Percentiles rank a stretch among this genome's conserved stretches.
Evolutionary conservation across 2,329 filamentous ascomycete genomes (phyloP).

Genomic region (Dactylella cylindrospora): DNA sequence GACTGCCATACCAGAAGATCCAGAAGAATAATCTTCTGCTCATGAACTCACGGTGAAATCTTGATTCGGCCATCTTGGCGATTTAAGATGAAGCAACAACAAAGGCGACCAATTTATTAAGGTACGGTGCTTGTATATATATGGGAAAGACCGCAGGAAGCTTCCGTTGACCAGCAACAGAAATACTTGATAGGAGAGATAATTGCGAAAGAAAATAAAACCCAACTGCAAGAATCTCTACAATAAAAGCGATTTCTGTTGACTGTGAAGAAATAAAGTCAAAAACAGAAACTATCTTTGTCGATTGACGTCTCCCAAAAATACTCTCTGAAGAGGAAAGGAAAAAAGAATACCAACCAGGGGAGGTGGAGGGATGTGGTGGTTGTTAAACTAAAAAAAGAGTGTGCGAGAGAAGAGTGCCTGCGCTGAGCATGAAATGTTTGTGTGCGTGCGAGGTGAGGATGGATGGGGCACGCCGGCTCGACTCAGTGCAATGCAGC

Average conservation of each 20-base stretch:
- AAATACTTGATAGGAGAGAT: slow-evolving; percentile 25
- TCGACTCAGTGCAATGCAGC: too few species aligned
- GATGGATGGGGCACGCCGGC: too few species aligned
- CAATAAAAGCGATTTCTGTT: slow-evolving; percentile 24
- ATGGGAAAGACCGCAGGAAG: slow-evolving; percentile 5
- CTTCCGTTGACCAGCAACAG: slow-evolving; percentile 49
- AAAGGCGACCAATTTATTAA: slow-evolving; percentile 11
- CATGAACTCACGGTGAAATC: slow-evolving; percentile 66
- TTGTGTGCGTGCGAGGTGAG: too few species aligned
- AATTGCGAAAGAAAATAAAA: slow-evolving; percentile 7
- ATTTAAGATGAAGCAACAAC: neutral
- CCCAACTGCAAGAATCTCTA: slow-evolving; percentile 30
- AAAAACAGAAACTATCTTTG: slow-evolving; percentile 35
- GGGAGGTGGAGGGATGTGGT: slow-evolving; percentile 48
- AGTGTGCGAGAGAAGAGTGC: slow-evolving; percentile 48
- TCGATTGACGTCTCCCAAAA: slow-evolving; percentile 42
- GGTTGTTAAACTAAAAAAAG: slow-evolving; percentile 48
- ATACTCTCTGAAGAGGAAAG: slow-evolving; percentile 14
- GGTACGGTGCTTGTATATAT: slow-evolving; percentile 3
- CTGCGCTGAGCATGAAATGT: too few species aligned
- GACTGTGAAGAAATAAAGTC: slow-evolving; percentile 18
- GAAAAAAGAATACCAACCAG: slow-evolving; percentile 35
- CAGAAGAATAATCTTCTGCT: slow-evolving; percentile 75
- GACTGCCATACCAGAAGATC: slow-evolving; percentile 75
- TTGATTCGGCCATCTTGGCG: slow-evolving; percentile 54